phyloP scores from a whole-genome alignment of 257 asterid species.

The Ligustrum vulgare region DNA sequence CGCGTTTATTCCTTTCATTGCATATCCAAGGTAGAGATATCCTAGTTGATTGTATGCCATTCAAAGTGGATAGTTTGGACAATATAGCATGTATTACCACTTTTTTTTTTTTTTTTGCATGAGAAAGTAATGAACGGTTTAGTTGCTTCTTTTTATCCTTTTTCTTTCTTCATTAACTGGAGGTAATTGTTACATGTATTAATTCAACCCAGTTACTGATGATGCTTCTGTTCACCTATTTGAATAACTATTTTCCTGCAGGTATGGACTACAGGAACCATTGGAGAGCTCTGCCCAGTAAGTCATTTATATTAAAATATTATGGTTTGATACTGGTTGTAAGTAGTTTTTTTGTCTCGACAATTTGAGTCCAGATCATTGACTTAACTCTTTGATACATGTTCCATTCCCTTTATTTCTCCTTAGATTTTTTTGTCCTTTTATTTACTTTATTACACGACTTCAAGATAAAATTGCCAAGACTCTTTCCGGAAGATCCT shows the following conservation, averaged over 20 bases:
- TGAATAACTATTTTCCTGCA: conserved; percentile 22
- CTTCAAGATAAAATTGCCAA: not conserved
- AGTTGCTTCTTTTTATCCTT: not conserved
- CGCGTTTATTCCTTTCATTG: not conserved
- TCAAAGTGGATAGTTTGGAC: not conserved
- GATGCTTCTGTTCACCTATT: conserved; percentile 1
- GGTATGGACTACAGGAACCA: conserved; percentile 85
- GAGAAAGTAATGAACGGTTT: conserved; percentile 2
- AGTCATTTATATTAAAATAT: conserved; percentile 21
- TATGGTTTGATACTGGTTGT: not conserved
- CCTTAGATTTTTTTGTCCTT: not conserved
- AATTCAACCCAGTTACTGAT: not conserved
- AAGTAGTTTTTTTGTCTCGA: not conserved
- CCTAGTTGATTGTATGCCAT: not conserved
- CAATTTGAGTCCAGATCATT: not conserved
- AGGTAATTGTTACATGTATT: not conserved
- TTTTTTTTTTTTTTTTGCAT: not conserved
- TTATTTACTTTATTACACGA: too few species aligned
- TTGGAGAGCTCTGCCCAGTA: conserved; percentile 93
- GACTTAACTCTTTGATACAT: not conserved
- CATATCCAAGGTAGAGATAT: not conserved
- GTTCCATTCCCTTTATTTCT: not conserved
- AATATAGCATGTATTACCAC: not conserved
- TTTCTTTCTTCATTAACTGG: not conserved
- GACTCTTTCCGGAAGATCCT: not conserved